Conservation (phyloP, 208 protist species). For the Trypanosoma caninum region DNA sequence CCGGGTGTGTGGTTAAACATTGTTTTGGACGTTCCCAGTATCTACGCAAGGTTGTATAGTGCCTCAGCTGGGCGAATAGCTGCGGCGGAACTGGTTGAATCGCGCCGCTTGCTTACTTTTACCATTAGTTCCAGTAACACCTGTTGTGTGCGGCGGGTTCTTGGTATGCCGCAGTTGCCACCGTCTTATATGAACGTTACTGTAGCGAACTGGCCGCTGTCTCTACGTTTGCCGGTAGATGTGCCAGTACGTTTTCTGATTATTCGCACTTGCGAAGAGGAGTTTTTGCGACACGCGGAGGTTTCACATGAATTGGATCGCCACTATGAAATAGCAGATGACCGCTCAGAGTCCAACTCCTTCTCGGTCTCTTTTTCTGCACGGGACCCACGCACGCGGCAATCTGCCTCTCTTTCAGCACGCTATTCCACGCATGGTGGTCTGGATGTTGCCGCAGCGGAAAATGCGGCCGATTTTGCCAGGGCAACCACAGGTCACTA, state of each 20-base stretch:
- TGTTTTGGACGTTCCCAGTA: constrained; percentile 46
- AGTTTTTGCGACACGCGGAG: constrained; percentile 8
- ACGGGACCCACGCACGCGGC: too few species aligned
- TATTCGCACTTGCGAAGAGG: constrained; percentile 26
- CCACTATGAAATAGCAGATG: background rate
- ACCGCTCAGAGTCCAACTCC: background rate
- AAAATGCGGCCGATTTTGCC: too few species aligned
- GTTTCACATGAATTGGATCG: background rate
- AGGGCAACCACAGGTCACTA: background rate
- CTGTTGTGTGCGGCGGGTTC: constrained; percentile 53
- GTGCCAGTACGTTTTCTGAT: constrained; percentile 25
- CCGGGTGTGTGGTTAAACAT: constrained; percentile 62
- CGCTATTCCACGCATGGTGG: too few species aligned
- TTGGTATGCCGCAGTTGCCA: constrained; percentile 48
- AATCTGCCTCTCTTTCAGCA: too few species aligned
- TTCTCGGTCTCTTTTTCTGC: too few species aligned
- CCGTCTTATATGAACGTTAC: background rate
- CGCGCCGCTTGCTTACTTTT: constrained; percentile 27
- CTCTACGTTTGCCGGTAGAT: constrained; percentile 33
- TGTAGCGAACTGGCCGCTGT: constrained; percentile 22
- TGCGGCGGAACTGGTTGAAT: constrained; percentile 18
- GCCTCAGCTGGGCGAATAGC: constrained; percentile 5
- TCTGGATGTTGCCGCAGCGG: too few species aligned
- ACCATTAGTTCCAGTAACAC: constrained; percentile 25
- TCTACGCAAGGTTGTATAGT: constrained; percentile 29